phyloP scores from a whole-genome alignment of 768 basidiomycete genomes.

The Termitomyces sp. region DNA sequence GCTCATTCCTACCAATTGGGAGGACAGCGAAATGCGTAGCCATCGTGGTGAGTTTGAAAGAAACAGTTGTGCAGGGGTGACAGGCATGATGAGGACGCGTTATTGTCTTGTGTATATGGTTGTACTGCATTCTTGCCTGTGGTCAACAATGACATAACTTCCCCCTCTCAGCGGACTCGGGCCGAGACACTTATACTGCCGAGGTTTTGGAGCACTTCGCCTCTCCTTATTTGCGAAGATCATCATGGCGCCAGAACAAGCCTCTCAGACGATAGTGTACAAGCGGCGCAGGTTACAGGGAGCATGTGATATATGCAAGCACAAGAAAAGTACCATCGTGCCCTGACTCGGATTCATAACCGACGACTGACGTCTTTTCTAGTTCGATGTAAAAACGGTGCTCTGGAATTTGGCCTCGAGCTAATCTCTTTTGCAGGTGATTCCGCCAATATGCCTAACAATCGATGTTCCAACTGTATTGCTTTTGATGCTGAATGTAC shows the following conservation, averaged over 20 bases:
- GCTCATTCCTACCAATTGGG: constrained; percentile 26
- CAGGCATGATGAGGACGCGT: constrained; percentile 9
- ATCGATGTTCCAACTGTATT: constrained; percentile 57
- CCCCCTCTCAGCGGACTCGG: too few relatives aligned
- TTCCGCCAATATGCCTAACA: constrained; percentile 56
- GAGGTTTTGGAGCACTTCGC: too few relatives aligned
- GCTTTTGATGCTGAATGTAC: constrained; percentile 49
- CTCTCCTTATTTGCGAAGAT: not conserved
- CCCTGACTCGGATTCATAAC: not conserved
- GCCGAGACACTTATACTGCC: constrained; percentile 1
- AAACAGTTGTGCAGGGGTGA: not conserved
- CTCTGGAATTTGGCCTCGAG: not conserved
- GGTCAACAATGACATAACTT: not conserved
- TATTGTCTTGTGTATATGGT: constrained; percentile 5
- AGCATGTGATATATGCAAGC: constrained; percentile 47
- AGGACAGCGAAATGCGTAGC: constrained; percentile 31
- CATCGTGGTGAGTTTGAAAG: constrained; percentile 21
- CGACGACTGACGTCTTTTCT: constrained; percentile 1
- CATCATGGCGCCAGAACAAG: constrained; percentile 7
- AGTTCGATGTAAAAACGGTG: constrained; percentile 38
- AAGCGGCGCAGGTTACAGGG: constrained; percentile 44
- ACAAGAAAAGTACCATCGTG: constrained; percentile 37
- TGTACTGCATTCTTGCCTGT: not conserved
- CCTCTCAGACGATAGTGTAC: constrained; percentile 10
- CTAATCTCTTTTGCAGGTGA: constrained; percentile 40